These are phyloP conservation scores for Seiridium cupressi DNA, from an alignment of 2,329 filamentous ascomycete species.

Conservation along the genomic window DNA sequence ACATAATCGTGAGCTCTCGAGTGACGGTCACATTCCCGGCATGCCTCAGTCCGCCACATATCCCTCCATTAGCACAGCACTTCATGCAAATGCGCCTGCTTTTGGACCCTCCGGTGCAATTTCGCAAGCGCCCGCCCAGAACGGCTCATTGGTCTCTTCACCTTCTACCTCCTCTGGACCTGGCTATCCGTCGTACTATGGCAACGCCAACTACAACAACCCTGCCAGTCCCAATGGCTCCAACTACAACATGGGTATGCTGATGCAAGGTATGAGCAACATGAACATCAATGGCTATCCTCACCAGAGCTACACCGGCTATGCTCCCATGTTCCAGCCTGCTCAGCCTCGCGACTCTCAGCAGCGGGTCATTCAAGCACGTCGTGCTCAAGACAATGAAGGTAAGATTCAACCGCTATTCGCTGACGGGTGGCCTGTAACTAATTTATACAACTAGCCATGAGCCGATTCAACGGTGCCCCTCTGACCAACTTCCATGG, in stretches of 20 bases:
- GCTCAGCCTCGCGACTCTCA: slow-evolving; percentile 69
- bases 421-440: not conserved
- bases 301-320: slow-evolving; percentile 57
- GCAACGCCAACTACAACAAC: slow-evolving; percentile 28
- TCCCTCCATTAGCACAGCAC: slow-evolving; percentile 64
- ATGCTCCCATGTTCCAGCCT: slow-evolving; percentile 49
- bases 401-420: slow-evolving; percentile 40
- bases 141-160: slow-evolving; percentile 11
- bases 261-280: slow-evolving; percentile 67
- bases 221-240: slow-evolving; percentile 24
- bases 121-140: slow-evolving; percentile 25
- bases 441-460: slow-evolving; percentile 44
- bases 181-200: slow-evolving; percentile 24
- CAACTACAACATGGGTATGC: slow-evolving; percentile 53
- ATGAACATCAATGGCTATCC: slow-evolving; percentile 59
- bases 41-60: slow-evolving; percentile 43
- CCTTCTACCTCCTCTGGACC: slow-evolving; percentile 11
- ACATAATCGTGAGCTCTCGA: slow-evolving; percentile 71
- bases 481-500: slow-evolving; percentile 78
- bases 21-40: slow-evolving; percentile 35
- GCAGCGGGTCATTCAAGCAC: slow-evolving; percentile 71
- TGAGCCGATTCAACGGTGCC: slow-evolving; percentile 81
- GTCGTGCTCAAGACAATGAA: slow-evolving; percentile 72
- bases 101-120: slow-evolving; percentile 65
- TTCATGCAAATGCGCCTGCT: slow-evolving; percentile 77